A percentile compares a stretch with the other conserved stretches of the same genome.
These are phyloP conservation scores for Capsaspora owczarzaki DNA, from an alignment of 78 protist genomes.

Conservation along the genomic window DNA sequence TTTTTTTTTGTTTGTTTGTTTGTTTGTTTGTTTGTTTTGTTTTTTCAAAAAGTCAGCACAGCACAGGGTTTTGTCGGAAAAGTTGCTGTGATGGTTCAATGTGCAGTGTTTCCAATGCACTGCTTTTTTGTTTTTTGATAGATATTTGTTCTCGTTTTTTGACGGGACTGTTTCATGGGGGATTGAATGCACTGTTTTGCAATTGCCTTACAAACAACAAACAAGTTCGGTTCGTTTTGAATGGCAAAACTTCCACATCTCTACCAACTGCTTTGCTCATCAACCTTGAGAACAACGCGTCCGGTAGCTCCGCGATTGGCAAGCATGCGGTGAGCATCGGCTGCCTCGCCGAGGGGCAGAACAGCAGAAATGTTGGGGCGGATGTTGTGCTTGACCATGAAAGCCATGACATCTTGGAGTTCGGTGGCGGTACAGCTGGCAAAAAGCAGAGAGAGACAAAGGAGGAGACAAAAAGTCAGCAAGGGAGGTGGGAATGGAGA, in stretches of 20 bases:
- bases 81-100: no score
- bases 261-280: neutral
- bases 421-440: neutral
- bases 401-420: neutral
- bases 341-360: neutral
- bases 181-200: no score
- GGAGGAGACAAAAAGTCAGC: no score
- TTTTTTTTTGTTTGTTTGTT: no score
- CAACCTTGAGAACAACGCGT: neutral
- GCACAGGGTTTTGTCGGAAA: no score
- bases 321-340: neutral
- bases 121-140: neutral
- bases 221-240: neutral
- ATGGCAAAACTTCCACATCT: neutral
- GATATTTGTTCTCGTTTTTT: neutral
- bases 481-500: no score
- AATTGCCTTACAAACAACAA: no score
- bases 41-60: no score
- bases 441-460: no score
- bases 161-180: no score
- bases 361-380: neutral
- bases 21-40: no score
- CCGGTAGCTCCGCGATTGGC: neutral
- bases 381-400: neutral
- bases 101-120: neutral